Base-by-base conservation (phyloP, 2,329 filamentous ascomycete species). In the Simplicillium aogashimaense region DNA sequence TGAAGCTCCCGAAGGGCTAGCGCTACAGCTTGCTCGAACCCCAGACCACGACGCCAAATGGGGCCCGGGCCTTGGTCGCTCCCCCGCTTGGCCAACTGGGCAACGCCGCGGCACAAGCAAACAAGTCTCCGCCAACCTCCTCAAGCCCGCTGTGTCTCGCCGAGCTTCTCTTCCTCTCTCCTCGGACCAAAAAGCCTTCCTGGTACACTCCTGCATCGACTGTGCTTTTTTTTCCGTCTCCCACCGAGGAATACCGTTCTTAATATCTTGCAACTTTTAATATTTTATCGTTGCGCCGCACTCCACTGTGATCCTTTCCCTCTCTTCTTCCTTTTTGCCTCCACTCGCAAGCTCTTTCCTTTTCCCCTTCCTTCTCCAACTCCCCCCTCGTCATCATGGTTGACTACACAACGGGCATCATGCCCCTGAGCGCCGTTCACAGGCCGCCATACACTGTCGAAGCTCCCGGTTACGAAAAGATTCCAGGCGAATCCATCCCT, bases 401-500 rank as follows among this genome's bases (percentile, higher is more conserved):
- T n/a, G 42, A 61, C 50, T 67, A 61, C 58, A 64, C 52, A 40
- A 52, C 53, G 51, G 67, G 67, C 47, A 58, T 67, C 20, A 63
- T 70, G 55, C 74, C 74, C 45, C 56, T 78, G 46, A 63, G 69
- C 53, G 74, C 75, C 62, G 67, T 74, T 53, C 80, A 83, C 63
- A 78, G 79, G 60, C 74, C 79, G 29, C 86, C 86, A 12, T 90
- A 81, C 67, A 81, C 82, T 42, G 67, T 88, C 54, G 84, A 92
- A 52, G 77, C 74, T 10, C 67, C 83, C 13, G 83, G 80, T 52
- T 76, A 69, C 48, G 64, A 79, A 55, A 78, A 81, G 50, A 73
- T 83, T 45, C 70, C 81, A 6, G 87, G 87, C 66, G 87, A 95
- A 69, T 90, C 88, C 37, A 80, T 87, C 48, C 87, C 88, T 31